Base-by-base conservation (phyloP, 2,329 filamentous ascomycete species). In the Trichophyton benhamiae region DNA sequence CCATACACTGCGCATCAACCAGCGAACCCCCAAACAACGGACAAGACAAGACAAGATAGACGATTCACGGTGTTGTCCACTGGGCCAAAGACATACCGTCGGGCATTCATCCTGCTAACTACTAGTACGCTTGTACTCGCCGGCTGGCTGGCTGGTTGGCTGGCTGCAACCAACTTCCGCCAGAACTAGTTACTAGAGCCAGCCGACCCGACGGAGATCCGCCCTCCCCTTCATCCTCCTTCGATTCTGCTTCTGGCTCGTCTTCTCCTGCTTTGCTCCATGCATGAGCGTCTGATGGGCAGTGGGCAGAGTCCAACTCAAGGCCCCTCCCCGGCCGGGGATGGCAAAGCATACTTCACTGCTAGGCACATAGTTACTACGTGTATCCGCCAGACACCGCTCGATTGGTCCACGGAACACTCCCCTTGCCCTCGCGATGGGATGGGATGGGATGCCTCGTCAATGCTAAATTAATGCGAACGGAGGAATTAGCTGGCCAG, bases 231-330 rank as follows among this genome's bases (percentile, higher is more conserved):
- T 53, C 22, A 13, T 22, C n/a, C n/a, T 44, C n/a, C n/a, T 44
- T 44, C 13, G 15, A n/a, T 44, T 17, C 41, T 44, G 13, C n/a
- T 44, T 44, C n/a, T 44, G 15, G 41, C 41, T 44, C 61, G 70
- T 79, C 41, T 77, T 52, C 55, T 55, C 57, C 38, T 59, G 15
- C 44, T 58, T 25, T 36, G 27, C 33, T 7, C 27, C 41, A 38
- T 60, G 42, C 44, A 60, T 49, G 44, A 48, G 44, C 33, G 44
- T 60, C 42, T 60, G 46, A 48, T 52, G 44, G 30, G 33, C 33
- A 53, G 22, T 30, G 27, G 27, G 27, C 13, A 44, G 15, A 44
- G 15, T 13, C 33, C 33, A 38, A 38, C 9, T 13, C 33, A 38
- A 38, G 33, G 9, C 8, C 8, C 3, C 33, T 33, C 30, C 33